Evolutionary conservation across 805 yeast species (phyloP).

Genomic region (Kodamaea laetipori): DNA sequence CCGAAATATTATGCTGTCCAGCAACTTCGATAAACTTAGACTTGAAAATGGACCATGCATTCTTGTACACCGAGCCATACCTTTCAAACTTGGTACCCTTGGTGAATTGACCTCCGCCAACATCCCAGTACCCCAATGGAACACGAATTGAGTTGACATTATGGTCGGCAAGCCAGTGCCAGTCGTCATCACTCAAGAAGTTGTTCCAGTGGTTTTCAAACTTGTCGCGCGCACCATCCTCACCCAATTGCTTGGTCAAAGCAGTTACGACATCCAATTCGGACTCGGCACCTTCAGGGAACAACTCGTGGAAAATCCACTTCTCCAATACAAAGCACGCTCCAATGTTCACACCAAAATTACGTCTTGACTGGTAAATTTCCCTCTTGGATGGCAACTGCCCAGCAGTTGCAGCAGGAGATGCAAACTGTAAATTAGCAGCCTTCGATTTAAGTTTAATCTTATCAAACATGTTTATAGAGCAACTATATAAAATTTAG

Average conservation of each 20-base stretch:
- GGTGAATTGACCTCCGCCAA: constrained; percentile 62
- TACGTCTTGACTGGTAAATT: constrained; percentile 60
- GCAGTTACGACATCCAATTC: constrained; percentile 75
- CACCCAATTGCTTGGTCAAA: constrained; percentile 50
- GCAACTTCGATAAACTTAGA: constrained; percentile 60
- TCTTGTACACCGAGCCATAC: constrained; percentile 57
- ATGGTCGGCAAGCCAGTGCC: constrained; percentile 68
- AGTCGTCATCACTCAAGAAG: constrained; percentile 69
- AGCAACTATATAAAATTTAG: not conserved
- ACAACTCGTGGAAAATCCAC: constrained; percentile 69
- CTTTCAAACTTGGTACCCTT: constrained; percentile 63
- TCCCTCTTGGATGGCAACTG: constrained; percentile 41
- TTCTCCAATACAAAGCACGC: constrained; percentile 77
- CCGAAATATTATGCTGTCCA: constrained; percentile 59
- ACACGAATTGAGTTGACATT: constrained; percentile 82
- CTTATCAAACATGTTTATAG: constrained; percentile 30
- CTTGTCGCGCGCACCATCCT: constrained; percentile 52
- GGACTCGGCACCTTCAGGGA: constrained; percentile 57
- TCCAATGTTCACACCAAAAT: constrained; percentile 87
- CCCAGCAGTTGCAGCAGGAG: constrained; percentile 38
- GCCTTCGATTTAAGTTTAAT: constrained; percentile 35
- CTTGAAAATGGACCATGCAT: constrained; percentile 71
- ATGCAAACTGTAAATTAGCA: constrained; percentile 24
- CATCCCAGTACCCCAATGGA: constrained; percentile 91
- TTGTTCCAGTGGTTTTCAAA: constrained; percentile 67